Evolutionary conservation across 2,329 filamentous ascomycete genomes (phyloP).

Genomic region (Colletotrichum sp.): DNA sequence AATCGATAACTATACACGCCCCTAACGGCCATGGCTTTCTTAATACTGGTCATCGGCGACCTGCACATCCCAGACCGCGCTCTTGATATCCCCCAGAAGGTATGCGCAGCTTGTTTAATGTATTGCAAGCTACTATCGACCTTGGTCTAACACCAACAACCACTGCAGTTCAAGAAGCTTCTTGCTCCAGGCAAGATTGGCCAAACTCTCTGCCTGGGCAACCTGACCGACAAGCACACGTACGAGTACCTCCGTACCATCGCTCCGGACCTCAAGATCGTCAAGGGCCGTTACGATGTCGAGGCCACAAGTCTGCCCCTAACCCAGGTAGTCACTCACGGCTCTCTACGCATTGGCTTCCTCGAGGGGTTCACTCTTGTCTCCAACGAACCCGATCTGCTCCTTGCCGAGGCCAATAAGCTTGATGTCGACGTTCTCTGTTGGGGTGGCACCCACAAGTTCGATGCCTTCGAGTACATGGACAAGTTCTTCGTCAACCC

Average conservation of each 20-base stretch:
- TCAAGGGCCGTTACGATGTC: constrained; percentile 71
- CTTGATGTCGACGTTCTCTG: constrained; percentile 73
- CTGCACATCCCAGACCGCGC: constrained; percentile 93
- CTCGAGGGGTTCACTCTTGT: constrained; percentile 73
- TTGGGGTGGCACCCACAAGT: constrained; percentile 72
- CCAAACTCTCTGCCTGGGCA: constrained; percentile 81
- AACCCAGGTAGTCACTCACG: constrained; percentile 70
- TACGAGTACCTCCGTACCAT: constrained; percentile 82
- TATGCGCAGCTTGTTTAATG: constrained; percentile 38
- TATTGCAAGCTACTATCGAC: neutral
- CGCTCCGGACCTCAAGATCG: constrained; percentile 74
- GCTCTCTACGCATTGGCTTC: constrained; percentile 69
- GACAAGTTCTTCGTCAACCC: constrained; percentile 78
- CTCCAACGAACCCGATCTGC: constrained; percentile 69
- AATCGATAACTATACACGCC: neutral
- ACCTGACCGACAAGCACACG: constrained; percentile 79
- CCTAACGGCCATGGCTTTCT: constrained; percentile 74
- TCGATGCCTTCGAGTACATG: constrained; percentile 76
- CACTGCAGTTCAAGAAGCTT: constrained; percentile 78
- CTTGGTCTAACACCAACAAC: constrained; percentile 1
- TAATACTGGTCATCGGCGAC: constrained; percentile 91
- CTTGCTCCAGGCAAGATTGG: constrained; percentile 84
- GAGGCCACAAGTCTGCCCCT: constrained; percentile 70
- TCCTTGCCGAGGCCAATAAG: constrained; percentile 71
- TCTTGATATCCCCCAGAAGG: constrained; percentile 90